A percentile compares a stretch with the other conserved stretches of the same genome.
These are phyloP conservation scores for Butyriboletus loyo DNA, from an alignment of 768 basidiomycete genomes.

Conservation along the genomic window DNA sequence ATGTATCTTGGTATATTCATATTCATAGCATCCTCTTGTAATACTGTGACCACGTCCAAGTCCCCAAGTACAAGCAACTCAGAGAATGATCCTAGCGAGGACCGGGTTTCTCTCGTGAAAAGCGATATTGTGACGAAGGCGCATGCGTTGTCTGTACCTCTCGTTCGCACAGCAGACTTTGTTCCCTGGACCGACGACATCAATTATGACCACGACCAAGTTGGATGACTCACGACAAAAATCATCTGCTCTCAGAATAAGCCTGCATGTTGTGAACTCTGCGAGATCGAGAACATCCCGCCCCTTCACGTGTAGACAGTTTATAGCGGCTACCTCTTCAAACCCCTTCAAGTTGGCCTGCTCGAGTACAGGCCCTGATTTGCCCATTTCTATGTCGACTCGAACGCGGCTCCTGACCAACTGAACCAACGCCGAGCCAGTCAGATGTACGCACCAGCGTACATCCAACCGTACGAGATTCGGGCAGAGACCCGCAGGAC, in stretches of 20 bases:
- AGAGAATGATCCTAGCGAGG: conserved; percentile 21
- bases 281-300: conserved; percentile 52
- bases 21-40: conserved; percentile 17
- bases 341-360: conserved; percentile 35
- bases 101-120: conserved; percentile 10
- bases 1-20: conserved; percentile 16
- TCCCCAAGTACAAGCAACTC: not conserved
- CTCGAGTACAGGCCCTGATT: conserved; percentile 1
- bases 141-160: conserved; percentile 52
- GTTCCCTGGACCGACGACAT: conserved; percentile 31
- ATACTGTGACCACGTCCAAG: conserved; percentile 7
- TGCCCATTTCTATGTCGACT: not conserved
- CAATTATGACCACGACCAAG: not conserved
- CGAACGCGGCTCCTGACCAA: conserved; percentile 42
- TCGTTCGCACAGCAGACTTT: conserved; percentile 54
- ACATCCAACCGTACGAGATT: conserved; percentile 48
- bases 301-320: conserved; percentile 56
- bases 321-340: conserved; percentile 47
- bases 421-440: conserved; percentile 47
- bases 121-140: conserved; percentile 32
- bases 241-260: conserved; percentile 45
- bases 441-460: conserved; percentile 57
- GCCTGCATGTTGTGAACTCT: conserved; percentile 43
- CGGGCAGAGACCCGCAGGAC: conserved; percentile 44
- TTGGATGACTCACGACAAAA: conserved; percentile 49